Evolutionary conservation across 1,284 basidiomycete genomes (phyloP), one percentile per base, ranked within the genome.

Genomic region (Amylostereum chailletii): DNA sequence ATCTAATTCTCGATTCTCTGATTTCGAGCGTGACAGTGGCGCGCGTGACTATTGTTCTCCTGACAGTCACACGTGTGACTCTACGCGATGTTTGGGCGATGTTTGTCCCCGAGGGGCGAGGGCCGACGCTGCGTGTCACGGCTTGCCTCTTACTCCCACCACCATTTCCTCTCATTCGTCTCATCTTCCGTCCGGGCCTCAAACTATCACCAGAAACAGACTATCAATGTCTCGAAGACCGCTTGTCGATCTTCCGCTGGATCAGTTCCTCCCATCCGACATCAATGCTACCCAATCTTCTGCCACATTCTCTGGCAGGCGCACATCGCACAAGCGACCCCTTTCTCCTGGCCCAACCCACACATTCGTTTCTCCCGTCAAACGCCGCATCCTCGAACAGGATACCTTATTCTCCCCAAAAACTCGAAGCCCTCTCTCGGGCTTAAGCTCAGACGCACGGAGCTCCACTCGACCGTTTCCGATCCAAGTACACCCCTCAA

Each of bases 361-460:
- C 42, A 63, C 59, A 27, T 62, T 72, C 44, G 71, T 74, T 54
- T 83, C 74, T 55, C 83, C 84, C 30, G 71, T 79, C 30, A 88
- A 88, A 61, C 77, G 85, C 37, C 80, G 86, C 42, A 76, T 87
- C 51, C 71, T 87, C 49, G 71, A 67, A 51, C 71, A 70, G 43
- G 80, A 83, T 58, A 77, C 75, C 48, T 64, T 75, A n/a, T 66
- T 71, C 48, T 62, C 67, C 4, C 64, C 68, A 19, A 19, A 19
- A 19, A 19, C 19, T 19, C 19, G 19, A 19, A 19, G 19, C 19
- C 19, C 19, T 42, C 42, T 66, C 51, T 57, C 64, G 29, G 57
- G 19, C 19, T 19, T 19, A 19, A 19, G 19, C 19, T 19, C 19
- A 19, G 19, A 19, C 19, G 19, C 19, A 19, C 19, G 19, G 19